Evolutionary conservation across 768 basidiomycete genomes (phyloP).

Genomic region (Lentinula boryana): DNA sequence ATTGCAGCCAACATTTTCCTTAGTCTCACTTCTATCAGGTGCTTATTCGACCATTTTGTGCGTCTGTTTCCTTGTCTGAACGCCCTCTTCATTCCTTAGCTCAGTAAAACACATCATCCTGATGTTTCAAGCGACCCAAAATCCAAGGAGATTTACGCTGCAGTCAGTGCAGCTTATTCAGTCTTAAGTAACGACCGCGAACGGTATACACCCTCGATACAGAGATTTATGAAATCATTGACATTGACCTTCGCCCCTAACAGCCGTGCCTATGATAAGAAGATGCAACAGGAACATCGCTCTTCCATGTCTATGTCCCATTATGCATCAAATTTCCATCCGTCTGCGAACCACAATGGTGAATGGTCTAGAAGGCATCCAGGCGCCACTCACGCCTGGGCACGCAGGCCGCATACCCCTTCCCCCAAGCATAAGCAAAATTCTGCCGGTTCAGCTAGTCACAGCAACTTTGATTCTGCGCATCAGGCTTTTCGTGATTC

Average conservation of each 20-base stretch:
- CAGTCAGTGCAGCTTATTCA: slow-evolving; percentile 39
- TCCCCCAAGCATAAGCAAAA: slow-evolving; percentile 17
- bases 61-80: neutral
- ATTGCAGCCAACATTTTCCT: neutral
- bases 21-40: slow-evolving; percentile 40
- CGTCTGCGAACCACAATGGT: slow-evolving; percentile 21
- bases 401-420: slow-evolving; percentile 17
- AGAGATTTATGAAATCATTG: neutral
- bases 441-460: slow-evolving; percentile 2
- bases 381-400: slow-evolving; percentile 37
- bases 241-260: neutral
- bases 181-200: slow-evolving; percentile 39
- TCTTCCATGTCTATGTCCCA: slow-evolving; percentile 12
- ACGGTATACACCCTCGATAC: slow-evolving; percentile 19
- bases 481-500: neutral
- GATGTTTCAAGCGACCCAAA: slow-evolving; percentile 38
- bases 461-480: neutral
- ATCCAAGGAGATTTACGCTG: slow-evolving; percentile 31
- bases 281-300: slow-evolving; percentile 20
- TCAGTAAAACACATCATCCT: slow-evolving; percentile 41
- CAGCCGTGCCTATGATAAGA: slow-evolving; percentile 41
- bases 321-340: slow-evolving; percentile 1
- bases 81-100: slow-evolving; percentile 5
- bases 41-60: neutral
- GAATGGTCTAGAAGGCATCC: slow-evolving; percentile 10